Evolutionary conservation across 225 moss, liverwort and hornwort species (phyloP), one percentile per base, ranked within the genome.

Genomic region (Marchantia polymorpha): DNA sequence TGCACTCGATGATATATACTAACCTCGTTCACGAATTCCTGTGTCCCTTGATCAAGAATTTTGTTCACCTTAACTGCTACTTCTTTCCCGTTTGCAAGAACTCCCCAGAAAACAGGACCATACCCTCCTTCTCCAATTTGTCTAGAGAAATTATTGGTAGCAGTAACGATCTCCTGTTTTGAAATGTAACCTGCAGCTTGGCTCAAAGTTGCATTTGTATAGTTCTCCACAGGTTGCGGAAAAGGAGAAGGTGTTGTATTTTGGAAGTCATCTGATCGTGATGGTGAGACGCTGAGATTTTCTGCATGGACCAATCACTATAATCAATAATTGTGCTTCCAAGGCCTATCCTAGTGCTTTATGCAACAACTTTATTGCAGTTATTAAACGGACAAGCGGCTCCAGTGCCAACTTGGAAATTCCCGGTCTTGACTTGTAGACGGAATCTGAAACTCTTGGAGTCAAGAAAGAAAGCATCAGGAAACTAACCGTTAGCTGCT

Each of bases 11-110:
- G 39, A 39, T 39, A 17, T 7, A 20, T 69, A 13, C 75, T 30
- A 19, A 69, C 80, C 80, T 80, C 80, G 17, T 80, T 80, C 48
- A 61, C 50, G 48, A 80, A 80, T 30, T 80, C 80, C 64, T 80
- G 61, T 58, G 60, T 80, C 50, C 80, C 80, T 80, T 80, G 80
- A 7, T 49, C 52, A 20, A 46, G 50, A 19, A 72, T 52, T 30
- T 49, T 66, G 73, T 72, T 72, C 48, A 80, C 73, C 80, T 80
- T 80, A 39, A 80, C 72, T 8, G 80, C 80, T 26, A 80, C 80
- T 48, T 73, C 72, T 53, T 73, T 72, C 26, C 80, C 80, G 22
- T 80, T 73, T 64, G 64, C 63, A 16, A 72, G 72, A 31, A 14
- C 39, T 5, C 80, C 80, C 17, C 30, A 61, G 12, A 59, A 80